Evolutionary conservation across 805 yeast species (phyloP).

Genomic region (Nakazawaea molendinolei): DNA sequence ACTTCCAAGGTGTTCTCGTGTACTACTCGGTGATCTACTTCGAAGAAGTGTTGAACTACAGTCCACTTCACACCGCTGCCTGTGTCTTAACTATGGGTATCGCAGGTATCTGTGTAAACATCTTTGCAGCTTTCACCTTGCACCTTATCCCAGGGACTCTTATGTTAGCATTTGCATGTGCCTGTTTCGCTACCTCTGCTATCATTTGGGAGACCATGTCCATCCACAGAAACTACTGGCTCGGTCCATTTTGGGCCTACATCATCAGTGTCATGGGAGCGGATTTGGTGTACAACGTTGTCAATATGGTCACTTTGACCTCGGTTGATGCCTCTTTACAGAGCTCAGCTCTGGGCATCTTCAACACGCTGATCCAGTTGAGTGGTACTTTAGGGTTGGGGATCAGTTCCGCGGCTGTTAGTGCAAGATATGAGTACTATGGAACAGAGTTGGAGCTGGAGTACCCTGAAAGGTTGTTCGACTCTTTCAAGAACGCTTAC

Average conservation of each 20-base stretch:
- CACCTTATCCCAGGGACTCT: constrained; percentile 36
- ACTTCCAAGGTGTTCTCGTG: constrained; percentile 31
- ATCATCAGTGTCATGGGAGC: constrained; percentile 37
- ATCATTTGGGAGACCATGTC: constrained; percentile 37
- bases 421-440: constrained; percentile 24
- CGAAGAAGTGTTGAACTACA: constrained; percentile 30
- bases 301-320: constrained; percentile 34
- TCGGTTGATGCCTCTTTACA: constrained; percentile 33
- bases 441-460: constrained; percentile 21
- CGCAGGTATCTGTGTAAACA: constrained; percentile 33
- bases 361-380: constrained; percentile 36
- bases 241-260: constrained; percentile 39
- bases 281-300: constrained; percentile 39
- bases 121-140: constrained; percentile 39
- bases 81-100: constrained; percentile 37
- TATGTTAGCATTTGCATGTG: constrained; percentile 27
- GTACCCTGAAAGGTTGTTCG: constrained; percentile 21
- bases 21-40: constrained; percentile 37
- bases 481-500: constrained; percentile 29
- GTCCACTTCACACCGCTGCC: constrained; percentile 36
- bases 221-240: constrained; percentile 30
- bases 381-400: constrained; percentile 37
- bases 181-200: constrained; percentile 28
- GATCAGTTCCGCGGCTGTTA: constrained; percentile 31
- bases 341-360: constrained; percentile 41